Evolutionary conservation across 352 stramenopile genomes (phyloP).

Genomic region (Halophytophthora batemanensis): DNA sequence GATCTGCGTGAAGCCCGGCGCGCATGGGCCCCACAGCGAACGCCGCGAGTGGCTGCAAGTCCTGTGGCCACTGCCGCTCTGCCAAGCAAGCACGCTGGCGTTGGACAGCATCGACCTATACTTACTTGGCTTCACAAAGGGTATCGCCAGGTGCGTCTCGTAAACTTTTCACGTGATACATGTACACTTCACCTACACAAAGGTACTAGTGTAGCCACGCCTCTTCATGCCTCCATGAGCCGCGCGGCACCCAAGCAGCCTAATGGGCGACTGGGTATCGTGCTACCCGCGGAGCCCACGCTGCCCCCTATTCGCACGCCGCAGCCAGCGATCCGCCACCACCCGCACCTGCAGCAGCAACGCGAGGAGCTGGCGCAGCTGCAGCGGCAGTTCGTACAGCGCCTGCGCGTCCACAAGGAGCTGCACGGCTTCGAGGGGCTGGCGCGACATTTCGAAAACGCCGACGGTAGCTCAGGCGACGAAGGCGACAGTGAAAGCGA

Average conservation of each 20-base stretch:
- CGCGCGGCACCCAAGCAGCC: not conserved
- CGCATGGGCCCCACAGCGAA: no score
- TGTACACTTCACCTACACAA: not conserved
- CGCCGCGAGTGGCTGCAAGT: no score
- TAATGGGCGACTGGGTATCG: slow-evolving; percentile 22
- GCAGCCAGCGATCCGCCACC: not conserved
- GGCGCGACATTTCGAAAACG: not conserved
- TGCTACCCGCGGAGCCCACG: not conserved
- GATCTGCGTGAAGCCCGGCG: no score
- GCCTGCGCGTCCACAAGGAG: slow-evolving; percentile 14
- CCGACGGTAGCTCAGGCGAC: not conserved
- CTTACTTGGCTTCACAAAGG: no score
- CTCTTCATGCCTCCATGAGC: not conserved
- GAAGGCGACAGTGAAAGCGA: not conserved
- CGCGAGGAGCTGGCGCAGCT: slow-evolving; percentile 16
- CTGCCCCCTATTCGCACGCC: slow-evolving; percentile 15
- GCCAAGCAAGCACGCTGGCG: no score
- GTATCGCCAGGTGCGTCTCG: no score
- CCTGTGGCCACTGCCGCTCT: no score
- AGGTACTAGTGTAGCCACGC: no score
- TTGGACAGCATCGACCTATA: no score
- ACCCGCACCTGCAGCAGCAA: slow-evolving; percentile 11
- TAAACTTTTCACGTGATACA: not conserved
- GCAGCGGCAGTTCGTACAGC: slow-evolving; percentile 15
- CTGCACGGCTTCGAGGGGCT: slow-evolving; percentile 12